Conservation (phyloP, 306 rosid species). For the Alnus rubra region DNA sequence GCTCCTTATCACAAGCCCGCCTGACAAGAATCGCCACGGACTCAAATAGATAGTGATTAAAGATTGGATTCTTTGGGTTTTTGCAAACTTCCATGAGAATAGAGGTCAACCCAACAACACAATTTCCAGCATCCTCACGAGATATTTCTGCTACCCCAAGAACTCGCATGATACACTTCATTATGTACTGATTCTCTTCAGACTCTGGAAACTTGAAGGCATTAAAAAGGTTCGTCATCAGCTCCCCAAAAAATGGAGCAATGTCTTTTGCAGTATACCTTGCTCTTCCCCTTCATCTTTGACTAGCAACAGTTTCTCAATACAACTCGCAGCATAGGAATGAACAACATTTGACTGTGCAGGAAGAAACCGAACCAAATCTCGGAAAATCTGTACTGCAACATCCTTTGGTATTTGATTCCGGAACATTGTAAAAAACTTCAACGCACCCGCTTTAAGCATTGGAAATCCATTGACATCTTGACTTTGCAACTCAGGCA, state of each 20-base stretch:
- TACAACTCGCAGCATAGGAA: constrained; percentile 93
- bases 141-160: constrained; percentile 83
- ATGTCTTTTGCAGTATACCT: constrained; percentile 65
- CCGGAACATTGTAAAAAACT: constrained; percentile 87
- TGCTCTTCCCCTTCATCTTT: constrained; percentile 72
- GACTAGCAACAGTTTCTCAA: constrained; percentile 88
- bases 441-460: constrained; percentile 98
- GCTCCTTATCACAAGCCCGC: constrained; percentile 77
- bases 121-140: constrained; percentile 62
- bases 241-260: constrained; percentile 53
- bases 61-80: constrained; percentile 90
- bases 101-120: constrained; percentile 63
- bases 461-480: constrained; percentile 79
- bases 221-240: constrained; percentile 82
- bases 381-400: constrained; percentile 58
- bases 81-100: constrained; percentile 79
- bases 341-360: constrained; percentile 92
- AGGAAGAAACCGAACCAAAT: constrained; percentile 75
- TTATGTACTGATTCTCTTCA: constrained; percentile 89
- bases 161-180: constrained; percentile 96
- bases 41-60: constrained; percentile 92
- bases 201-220: constrained; percentile 83
- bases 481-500: constrained; percentile 70
- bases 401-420: constrained; percentile 64
- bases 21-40: constrained; percentile 85